phyloP scores from a whole-genome alignment of 257 asterid species.

The Ajuga chamaepitys region DNA sequence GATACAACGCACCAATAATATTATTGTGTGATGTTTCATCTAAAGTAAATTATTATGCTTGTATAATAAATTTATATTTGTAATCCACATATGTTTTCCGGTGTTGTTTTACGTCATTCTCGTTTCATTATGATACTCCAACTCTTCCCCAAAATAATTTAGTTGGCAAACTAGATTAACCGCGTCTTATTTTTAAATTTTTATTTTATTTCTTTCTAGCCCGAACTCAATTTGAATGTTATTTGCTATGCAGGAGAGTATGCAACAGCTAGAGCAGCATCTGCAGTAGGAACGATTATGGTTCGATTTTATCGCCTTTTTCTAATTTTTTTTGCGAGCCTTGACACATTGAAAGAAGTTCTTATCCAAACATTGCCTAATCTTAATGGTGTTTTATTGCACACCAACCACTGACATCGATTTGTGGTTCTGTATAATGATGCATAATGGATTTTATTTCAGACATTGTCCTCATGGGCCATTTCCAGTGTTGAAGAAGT shows the following conservation, averaged over 20 bases:
- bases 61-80: no score
- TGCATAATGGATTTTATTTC: constrained; percentile 24
- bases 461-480: constrained; percentile 74
- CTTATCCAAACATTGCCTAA: no score
- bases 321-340: background rate
- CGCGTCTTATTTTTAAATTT: no score
- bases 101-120: background rate
- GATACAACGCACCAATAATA: no score
- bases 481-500: constrained; percentile 74
- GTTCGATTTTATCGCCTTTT: constrained; percentile 30
- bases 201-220: no score
- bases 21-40: no score
- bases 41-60: no score
- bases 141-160: background rate
- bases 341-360: no score
- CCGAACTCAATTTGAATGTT: no score
- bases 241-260: constrained; percentile 77
- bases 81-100: no score
- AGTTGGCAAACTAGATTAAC: background rate
- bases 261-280: constrained; percentile 97
- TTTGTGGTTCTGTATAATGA: background rate
- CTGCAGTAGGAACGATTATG: constrained; percentile 96
- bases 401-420: background rate
- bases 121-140: background rate
- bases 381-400: background rate